phyloP scores from a whole-genome alignment of 1,284 basidiomycete species.

The Singerocomus rubriflavus region DNA sequence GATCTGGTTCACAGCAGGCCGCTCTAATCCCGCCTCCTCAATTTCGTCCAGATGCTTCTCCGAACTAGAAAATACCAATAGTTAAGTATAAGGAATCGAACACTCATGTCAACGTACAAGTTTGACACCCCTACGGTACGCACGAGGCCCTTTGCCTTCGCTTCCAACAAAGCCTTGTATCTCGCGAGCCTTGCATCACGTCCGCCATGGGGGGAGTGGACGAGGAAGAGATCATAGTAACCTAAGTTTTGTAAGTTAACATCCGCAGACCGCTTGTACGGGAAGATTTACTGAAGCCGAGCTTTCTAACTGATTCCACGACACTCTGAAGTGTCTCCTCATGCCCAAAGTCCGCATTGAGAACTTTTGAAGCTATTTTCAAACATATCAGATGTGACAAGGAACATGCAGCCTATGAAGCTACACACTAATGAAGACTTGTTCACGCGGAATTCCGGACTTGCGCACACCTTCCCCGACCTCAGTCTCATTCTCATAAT shows the following conservation, averaged over 20 bases:
- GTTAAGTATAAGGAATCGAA: background rate
- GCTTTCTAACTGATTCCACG: slow-evolving; percentile 38
- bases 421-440: slow-evolving; percentile 31
- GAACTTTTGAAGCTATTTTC: slow-evolving; percentile 24
- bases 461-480: slow-evolving; percentile 26
- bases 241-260: slow-evolving; percentile 26
- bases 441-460: slow-evolving; percentile 23
- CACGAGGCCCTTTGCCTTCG: slow-evolving; percentile 49
- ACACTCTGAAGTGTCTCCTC: slow-evolving; percentile 36
- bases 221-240: slow-evolving; percentile 60
- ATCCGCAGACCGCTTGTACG: background rate
- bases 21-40: slow-evolving; percentile 34
- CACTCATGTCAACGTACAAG: slow-evolving; percentile 39
- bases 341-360: slow-evolving; percentile 25
- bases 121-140: slow-evolving; percentile 62
- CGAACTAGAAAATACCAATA: slow-evolving; percentile 17
- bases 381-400: background rate
- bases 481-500: slow-evolving; percentile 23
- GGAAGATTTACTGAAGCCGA: slow-evolving; percentile 32
- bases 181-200: slow-evolving; percentile 42
- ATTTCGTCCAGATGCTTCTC: slow-evolving; percentile 46
- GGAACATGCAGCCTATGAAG: background rate
- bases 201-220: slow-evolving; percentile 52
- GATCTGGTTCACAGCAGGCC: slow-evolving; percentile 54
- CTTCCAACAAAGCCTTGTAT: slow-evolving; percentile 44